phyloP scores from a whole-genome alignment of 140 eudicot genomes.

The Erigeron philadelphicus region DNA sequence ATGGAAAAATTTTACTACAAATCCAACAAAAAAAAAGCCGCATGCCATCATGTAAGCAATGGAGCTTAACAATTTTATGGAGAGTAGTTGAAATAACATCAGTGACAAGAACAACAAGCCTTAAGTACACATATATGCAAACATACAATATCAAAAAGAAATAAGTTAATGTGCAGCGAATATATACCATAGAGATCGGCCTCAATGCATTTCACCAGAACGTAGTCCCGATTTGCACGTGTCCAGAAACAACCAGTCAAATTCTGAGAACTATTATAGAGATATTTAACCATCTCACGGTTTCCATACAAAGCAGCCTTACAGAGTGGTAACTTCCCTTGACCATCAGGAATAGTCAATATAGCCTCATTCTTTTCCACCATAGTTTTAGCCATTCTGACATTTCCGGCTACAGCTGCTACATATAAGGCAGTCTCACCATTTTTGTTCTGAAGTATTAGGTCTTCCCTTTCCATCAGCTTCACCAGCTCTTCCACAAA shows the following conservation, averaged over 20 bases:
- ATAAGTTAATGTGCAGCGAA: not conserved
- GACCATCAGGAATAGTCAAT: slow-evolving; percentile 21
- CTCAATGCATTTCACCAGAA: slow-evolving; percentile 13
- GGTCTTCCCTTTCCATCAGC: slow-evolving; percentile 18
- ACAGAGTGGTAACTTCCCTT: slow-evolving; percentile 25
- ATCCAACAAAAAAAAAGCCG: not conserved
- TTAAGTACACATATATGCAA: not conserved
- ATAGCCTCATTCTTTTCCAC: slow-evolving; percentile 12
- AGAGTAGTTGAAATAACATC: not conserved
- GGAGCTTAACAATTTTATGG: not conserved
- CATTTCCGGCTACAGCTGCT: slow-evolving; percentile 28
- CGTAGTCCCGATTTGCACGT: slow-evolving; percentile 3
- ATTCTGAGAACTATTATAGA: not conserved
- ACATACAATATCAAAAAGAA: not conserved
- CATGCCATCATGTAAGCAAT: too few relatives aligned
- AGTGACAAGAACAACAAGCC: not conserved
- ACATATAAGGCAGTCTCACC: slow-evolving; percentile 34
- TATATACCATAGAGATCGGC: slow-evolving; percentile 21
- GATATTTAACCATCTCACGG: slow-evolving; percentile 15
- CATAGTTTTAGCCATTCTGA: slow-evolving; percentile 20
- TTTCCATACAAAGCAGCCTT: slow-evolving; percentile 31
- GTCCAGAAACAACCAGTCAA: slow-evolving; percentile 6
- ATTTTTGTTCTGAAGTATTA: slow-evolving; percentile 19
- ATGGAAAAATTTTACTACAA: not conserved
- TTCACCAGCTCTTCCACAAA: slow-evolving; percentile 21